Percentiles rank a stretch among this genome's conserved stretches.
phyloP scores from a whole-genome alignment of 768 basidiomycete species.

The Cystofilobasidium ferigula region DNA sequence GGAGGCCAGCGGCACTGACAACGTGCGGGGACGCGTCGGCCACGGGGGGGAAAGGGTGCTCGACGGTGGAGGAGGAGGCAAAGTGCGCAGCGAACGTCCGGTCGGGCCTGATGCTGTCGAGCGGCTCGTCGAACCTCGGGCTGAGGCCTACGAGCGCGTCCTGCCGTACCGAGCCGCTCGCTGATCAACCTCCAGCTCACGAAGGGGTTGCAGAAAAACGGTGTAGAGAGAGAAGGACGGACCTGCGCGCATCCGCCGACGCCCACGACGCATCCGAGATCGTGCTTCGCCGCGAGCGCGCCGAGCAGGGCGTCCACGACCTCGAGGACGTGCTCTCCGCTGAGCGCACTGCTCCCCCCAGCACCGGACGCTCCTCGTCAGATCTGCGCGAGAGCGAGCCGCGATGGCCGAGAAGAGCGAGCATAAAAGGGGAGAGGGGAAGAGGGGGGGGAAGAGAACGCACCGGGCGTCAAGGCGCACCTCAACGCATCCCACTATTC shows the following conservation, averaged over 20 bases:
- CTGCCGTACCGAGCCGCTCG: too few relatives aligned
- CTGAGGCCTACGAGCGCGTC: too few relatives aligned
- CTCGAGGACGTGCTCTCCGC: conserved; percentile 83
- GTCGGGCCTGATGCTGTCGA: not conserved
- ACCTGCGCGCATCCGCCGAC: conserved; percentile 73
- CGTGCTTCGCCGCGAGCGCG: conserved; percentile 48
- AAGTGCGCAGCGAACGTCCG: too few relatives aligned
- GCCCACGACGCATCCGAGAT: conserved; percentile 58
- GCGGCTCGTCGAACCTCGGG: conserved; percentile 11
- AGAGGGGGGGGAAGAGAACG: conserved; percentile 37
- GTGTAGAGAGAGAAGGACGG: conserved; percentile 27
- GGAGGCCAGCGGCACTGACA: conserved; percentile 63
- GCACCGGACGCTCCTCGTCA: too few relatives aligned
- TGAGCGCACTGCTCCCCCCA: conserved; percentile 76
- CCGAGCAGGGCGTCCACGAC: conserved; percentile 55
- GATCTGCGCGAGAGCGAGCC: too few relatives aligned
- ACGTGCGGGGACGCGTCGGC: conserved; percentile 63
- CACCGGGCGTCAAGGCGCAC: conserved; percentile 77
- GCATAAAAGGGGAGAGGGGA: not conserved
- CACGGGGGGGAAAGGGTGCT: too few relatives aligned
- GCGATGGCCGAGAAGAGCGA: too few relatives aligned
- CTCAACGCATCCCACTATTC: conserved; percentile 67
- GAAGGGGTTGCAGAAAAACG: not conserved
- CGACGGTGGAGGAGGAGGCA: too few relatives aligned
- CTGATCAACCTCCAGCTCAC: not conserved